These are phyloP conservation scores for Plantago elongata DNA, from an alignment of 257 asterid species.

Conservation along the genomic window DNA sequence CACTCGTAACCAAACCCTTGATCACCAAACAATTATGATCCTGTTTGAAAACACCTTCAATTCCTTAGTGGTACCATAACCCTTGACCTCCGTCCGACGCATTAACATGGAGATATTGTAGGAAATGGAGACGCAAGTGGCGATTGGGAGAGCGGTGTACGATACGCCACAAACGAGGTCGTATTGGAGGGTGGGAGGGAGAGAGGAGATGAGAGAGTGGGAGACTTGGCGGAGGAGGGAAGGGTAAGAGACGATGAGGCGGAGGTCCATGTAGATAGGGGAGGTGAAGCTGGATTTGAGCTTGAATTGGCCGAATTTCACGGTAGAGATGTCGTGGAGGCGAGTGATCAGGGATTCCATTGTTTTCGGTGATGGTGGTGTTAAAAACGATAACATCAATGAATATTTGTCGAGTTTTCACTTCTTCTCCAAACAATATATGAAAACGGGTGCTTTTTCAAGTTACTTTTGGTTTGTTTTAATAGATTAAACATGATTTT, in stretches of 20 bases:
- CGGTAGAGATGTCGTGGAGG: conserved; percentile 89
- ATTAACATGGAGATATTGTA: conserved; percentile 71
- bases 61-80: conserved; percentile 87
- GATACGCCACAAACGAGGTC: conserved; percentile 92
- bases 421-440: no score
- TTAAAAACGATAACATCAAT: no score
- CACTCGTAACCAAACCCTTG: conserved; percentile 93
- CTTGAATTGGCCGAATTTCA: conserved; percentile 90
- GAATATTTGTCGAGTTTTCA: no score
- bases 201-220: conserved; percentile 42
- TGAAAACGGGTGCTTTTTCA: no score
- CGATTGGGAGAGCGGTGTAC: conserved; percentile 94
- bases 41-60: conserved; percentile 62
- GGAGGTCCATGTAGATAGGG: conserved; percentile 96
- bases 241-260: conserved; percentile 87
- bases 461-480: no score
- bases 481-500: no score
- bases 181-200: conserved; percentile 53
- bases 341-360: conserved; percentile 76
- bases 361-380: conserved; percentile 26
- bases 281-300: conserved; percentile 91
- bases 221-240: conserved; percentile 74
- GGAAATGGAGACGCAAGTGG: conserved; percentile 67
- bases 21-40: conserved; percentile 64
- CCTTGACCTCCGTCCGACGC: conserved; percentile 96